Conservation (phyloP, 2,329 filamentous ascomycete species). For the Graphilbum fragrans region DNA sequence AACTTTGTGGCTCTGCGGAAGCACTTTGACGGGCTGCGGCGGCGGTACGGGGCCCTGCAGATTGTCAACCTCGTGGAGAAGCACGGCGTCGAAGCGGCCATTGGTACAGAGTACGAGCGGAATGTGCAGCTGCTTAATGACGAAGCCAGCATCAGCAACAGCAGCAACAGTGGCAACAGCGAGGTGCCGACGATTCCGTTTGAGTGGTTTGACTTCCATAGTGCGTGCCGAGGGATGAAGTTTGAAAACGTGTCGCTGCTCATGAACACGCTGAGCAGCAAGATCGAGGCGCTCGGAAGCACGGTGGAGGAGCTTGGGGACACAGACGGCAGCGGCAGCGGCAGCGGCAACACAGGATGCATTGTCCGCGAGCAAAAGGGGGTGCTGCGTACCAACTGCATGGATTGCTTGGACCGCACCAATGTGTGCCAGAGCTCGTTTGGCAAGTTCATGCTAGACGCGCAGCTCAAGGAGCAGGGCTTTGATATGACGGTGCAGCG, state of each 20-base stretch:
- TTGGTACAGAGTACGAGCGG: slow-evolving; percentile 67
- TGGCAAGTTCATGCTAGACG: slow-evolving; percentile 68
- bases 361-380: slow-evolving; percentile 49
- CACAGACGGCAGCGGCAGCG: not conserved
- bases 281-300: slow-evolving; percentile 60
- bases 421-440: slow-evolving; percentile 94
- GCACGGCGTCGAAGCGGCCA: slow-evolving; percentile 65
- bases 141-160: slow-evolving; percentile 7
- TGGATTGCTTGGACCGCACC: slow-evolving; percentile 94
- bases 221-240: slow-evolving; percentile 87
- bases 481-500: slow-evolving; percentile 62
- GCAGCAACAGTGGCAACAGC: slow-evolving; percentile 18
- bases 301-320: slow-evolving; percentile 37
- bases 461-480: slow-evolving; percentile 64
- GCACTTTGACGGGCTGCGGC: slow-evolving; percentile 61
- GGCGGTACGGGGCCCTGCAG: slow-evolving; percentile 65
- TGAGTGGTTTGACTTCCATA: slow-evolving; percentile 97
- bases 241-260: slow-evolving; percentile 88
- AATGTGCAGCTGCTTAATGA: slow-evolving; percentile 57
- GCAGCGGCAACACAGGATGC: not conserved
- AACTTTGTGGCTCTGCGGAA: slow-evolving; percentile 69
- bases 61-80: slow-evolving; percentile 82
- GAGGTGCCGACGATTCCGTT: slow-evolving; percentile 42
- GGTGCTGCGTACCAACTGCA: slow-evolving; percentile 88
- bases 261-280: slow-evolving; percentile 54